Evolutionary conservation across 2,329 filamentous ascomycete genomes (phyloP).

Genomic region (Beauveria medogensis): DNA sequence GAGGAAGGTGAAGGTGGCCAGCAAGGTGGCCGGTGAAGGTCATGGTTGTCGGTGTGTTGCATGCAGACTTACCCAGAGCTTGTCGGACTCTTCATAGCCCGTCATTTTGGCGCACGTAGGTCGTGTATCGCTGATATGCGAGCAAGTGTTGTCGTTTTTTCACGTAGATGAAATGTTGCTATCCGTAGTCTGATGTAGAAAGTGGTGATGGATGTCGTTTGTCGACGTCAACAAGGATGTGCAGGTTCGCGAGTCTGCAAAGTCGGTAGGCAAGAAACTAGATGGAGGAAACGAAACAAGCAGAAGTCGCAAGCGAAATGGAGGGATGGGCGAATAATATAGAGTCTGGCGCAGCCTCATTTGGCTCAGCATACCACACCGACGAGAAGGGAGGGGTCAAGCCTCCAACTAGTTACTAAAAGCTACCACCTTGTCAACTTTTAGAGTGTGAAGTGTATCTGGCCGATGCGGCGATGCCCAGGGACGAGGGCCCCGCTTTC

Average conservation of each 20-base stretch:
- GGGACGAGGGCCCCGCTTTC: background rate
- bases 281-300: background rate
- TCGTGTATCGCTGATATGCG: background rate
- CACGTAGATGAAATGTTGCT: background rate
- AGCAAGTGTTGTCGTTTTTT: background rate
- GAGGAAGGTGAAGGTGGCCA: too few relatives aligned
- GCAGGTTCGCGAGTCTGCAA: background rate
- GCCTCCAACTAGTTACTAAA: background rate
- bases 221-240: too few relatives aligned
- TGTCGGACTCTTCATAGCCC: constrained; percentile 24
- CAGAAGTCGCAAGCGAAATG: background rate
- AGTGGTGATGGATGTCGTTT: too few relatives aligned
- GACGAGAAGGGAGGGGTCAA: background rate
- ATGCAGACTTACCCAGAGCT: constrained; percentile 38
- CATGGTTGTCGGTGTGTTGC: background rate
- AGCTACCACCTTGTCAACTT: background rate
- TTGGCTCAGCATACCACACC: background rate
- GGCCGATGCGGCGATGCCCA: background rate
- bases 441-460: background rate
- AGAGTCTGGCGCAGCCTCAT: background rate
- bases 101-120: background rate
- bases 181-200: too few relatives aligned
- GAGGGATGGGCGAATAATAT: constrained; percentile 1
- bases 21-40: too few relatives aligned
- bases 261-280: background rate